Conservation (phyloP, 495 filamentous ascomycete genomes). For the Parachaetomium inaequale region DNA sequence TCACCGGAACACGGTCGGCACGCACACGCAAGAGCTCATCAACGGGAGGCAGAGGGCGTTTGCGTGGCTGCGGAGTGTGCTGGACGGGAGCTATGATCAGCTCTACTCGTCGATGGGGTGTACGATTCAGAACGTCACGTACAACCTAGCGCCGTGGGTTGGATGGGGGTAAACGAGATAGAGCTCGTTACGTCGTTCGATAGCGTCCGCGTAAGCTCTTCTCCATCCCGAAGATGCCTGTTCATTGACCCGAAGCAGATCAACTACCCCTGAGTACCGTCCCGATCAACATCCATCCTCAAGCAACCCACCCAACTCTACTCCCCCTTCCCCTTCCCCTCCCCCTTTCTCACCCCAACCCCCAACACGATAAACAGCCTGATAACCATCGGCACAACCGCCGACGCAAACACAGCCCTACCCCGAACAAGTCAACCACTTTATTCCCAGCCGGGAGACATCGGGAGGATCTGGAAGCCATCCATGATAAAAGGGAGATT, state of each 20-base stretch:
- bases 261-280: no score
- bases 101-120: background rate
- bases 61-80: slow-evolving; percentile 1
- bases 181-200: no score
- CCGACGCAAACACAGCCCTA: slow-evolving; percentile 16
- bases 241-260: no score
- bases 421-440: no score
- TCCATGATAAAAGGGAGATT: no score
- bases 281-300: no score
- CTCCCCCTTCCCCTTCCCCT: background rate
- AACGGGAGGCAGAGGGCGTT: slow-evolving; percentile 6
- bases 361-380: slow-evolving; percentile 23
- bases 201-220: no score
- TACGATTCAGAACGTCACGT: background rate
- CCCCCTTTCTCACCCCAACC: slow-evolving; percentile 12
- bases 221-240: no score
- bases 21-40: background rate
- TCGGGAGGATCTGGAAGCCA: no score
- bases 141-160: slow-evolving; percentile 8
- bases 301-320: background rate
- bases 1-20: slow-evolving; percentile 35
- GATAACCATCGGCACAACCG: slow-evolving; percentile 13
- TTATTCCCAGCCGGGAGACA: no score
- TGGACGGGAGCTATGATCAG: background rate
- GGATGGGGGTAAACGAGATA: background rate